These are phyloP conservation scores for Pyrus bretschneideri DNA, from an alignment of 306 rosid species.

Conservation along the genomic window DNA sequence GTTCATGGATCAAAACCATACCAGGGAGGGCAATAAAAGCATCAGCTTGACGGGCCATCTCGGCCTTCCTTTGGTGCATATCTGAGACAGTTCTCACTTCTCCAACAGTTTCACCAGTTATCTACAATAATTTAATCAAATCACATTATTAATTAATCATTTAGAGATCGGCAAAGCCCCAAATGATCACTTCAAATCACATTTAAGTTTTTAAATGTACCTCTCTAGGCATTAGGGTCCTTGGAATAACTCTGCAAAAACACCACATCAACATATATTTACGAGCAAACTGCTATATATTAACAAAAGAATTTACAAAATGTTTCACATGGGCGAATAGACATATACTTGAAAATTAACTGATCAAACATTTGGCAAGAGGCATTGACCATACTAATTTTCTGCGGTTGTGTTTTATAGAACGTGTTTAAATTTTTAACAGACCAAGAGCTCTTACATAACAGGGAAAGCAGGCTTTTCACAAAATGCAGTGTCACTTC, in stretches of 20 bases:
- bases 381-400: neutral
- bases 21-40: slow-evolving; percentile 99
- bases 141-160: neutral
- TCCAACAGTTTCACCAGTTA: slow-evolving; percentile 88
- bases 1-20: slow-evolving; percentile 11
- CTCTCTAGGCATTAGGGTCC: slow-evolving; percentile 89
- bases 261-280: slow-evolving; percentile 3
- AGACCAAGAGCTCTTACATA: neutral
- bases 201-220: slow-evolving; percentile 25
- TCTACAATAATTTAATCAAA: slow-evolving; percentile 30
- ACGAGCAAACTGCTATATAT: neutral
- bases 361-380: neutral
- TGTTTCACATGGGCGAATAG: neutral
- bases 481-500: neutral
- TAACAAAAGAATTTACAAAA: neutral
- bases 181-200: neutral
- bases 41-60: slow-evolving; percentile 98
- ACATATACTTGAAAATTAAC: neutral
- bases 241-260: slow-evolving; percentile 78
- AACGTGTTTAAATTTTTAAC: neutral
- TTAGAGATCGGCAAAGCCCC: neutral
- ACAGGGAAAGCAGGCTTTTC: neutral
- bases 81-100: slow-evolving; percentile 88
- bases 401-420: neutral
- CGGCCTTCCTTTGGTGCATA: slow-evolving; percentile 99